Evolutionary conservation across 225 moss, liverwort and hornwort genomes (phyloP), one percentile per base, ranked within the genome.

Genomic region (Antitrichia curtipendula): DNA sequence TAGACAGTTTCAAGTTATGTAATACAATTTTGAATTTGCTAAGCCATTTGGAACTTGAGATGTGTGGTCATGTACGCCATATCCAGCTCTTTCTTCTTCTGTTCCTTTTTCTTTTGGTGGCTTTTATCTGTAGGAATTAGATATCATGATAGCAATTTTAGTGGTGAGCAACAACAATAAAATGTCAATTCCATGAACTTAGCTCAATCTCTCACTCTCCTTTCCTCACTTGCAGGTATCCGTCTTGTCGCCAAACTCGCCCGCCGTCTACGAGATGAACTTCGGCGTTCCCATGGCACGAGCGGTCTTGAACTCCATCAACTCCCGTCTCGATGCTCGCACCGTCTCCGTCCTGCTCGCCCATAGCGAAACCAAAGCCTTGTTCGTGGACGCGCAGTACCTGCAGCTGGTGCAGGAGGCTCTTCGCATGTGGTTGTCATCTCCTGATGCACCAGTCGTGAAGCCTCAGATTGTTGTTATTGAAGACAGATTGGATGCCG

Each of bases 301-400:
- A 34, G 93, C 92, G 8, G 92, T 93, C 31, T 88, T 93, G 29
- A 93, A 93, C 85, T 93, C 92, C 16, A 92, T 93, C 89, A 93
- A 93, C 71, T 92, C 82, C 12, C 91, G 93, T 15, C 93, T 93
- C 5, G 91, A 93, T 36, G 92, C 92, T 60, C 92, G 93, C 41
- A 93, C 89, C 19, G 78, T 93, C 77, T 80, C 93, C 10, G 91
- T 89, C 40, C 50, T 93, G 83, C 91, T 93, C 49, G 80, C 84
- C 36, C 93, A 93, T 85, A 93, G 93, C 88, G 63, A 92, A 84
- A 91, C 94, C 64, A 92, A 90, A 56, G 81, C 90, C 52, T 76
- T 96, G 78, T 95, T 96, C 61, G 93, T 92, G 53, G 95, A 95
- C 85, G 92, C 92, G 47, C 95, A 95, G 73, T 92, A 86, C 47